phyloP scores from a whole-genome alignment of 257 asterid genomes.

The Plectranthus barbatus region DNA sequence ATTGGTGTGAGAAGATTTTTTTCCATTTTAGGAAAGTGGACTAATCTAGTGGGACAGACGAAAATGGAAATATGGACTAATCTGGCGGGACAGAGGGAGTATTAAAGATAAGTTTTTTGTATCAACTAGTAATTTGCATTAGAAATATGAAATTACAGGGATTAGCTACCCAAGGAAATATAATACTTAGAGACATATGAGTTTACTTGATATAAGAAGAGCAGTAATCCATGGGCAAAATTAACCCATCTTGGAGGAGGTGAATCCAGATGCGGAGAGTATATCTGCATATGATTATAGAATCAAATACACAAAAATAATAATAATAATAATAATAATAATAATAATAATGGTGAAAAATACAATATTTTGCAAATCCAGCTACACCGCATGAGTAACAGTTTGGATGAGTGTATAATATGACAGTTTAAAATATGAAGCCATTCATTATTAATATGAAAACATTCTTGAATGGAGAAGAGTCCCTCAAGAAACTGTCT shows the following conservation, averaged over 20 bases:
- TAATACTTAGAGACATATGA: neutral
- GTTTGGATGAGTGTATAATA: neutral
- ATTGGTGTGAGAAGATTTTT: no score
- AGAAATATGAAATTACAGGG: slow-evolving; percentile 1
- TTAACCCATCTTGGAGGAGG: slow-evolving; percentile 99
- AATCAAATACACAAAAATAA: slow-evolving; percentile 8
- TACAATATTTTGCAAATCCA: neutral
- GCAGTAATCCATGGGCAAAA: slow-evolving; percentile 85
- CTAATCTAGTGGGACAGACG: no score
- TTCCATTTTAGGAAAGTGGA: no score
- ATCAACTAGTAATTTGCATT: neutral
- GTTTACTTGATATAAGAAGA: slow-evolving; percentile 85
- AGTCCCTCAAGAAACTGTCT: neutral
- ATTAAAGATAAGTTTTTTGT: neutral
- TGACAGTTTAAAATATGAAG: neutral
- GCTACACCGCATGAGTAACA: neutral
- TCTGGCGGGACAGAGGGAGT: no score
- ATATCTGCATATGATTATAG: slow-evolving; percentile 45
- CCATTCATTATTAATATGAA: neutral
- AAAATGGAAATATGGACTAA: no score
- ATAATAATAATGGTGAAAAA: neutral
- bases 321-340: no score
- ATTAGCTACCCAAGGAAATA: neutral
- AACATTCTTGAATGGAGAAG: slow-evolving; percentile 4
- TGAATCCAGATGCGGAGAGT: slow-evolving; percentile 86